phyloP scores from a whole-genome alignment of 2,329 filamentous ascomycete genomes.

The Neofusicoccum parvum region DNA sequence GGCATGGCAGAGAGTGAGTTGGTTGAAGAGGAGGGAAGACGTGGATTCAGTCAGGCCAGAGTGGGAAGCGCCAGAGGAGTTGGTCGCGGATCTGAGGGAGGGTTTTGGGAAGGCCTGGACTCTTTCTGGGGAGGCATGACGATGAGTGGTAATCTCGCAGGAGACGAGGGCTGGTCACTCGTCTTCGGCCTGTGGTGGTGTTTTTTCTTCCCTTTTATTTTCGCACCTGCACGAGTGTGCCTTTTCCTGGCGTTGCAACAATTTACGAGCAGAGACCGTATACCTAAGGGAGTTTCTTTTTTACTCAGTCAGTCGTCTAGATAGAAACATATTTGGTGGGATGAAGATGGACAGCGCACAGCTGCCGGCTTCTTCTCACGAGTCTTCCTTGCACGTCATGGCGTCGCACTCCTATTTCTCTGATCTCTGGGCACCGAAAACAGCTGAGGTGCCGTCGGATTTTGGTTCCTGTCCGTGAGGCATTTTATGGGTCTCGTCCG shows the following conservation, averaged over 20 bases:
- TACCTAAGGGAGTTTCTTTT: no score
- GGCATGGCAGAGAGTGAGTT: constrained; percentile 39
- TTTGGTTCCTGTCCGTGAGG: constrained; percentile 10
- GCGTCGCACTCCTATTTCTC: background rate
- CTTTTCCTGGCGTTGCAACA: no score
- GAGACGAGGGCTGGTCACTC: background rate
- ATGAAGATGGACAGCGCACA: no score
- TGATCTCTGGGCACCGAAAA: background rate
- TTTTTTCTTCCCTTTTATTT: no score
- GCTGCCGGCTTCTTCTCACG: no score
- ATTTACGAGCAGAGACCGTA: no score
- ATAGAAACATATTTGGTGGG: no score
- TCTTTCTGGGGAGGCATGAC: background rate
- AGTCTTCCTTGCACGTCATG: background rate
- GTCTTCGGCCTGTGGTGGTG: background rate
- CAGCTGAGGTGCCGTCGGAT: background rate
- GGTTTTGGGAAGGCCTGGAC: constrained; percentile 34
- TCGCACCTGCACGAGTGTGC: no score
- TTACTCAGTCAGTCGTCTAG: no score
- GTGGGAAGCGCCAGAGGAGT: constrained; percentile 44
- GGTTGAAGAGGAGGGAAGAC: constrained; percentile 40
- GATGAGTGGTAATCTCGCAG: background rate
- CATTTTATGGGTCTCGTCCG: constrained; percentile 4
- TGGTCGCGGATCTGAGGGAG: constrained; percentile 46
- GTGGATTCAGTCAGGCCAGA: constrained; percentile 35